Evolutionary conservation across 306 rosid species (phyloP), one percentile per base, ranked within the genome.

Genomic region (Vigna unguiculata): DNA sequence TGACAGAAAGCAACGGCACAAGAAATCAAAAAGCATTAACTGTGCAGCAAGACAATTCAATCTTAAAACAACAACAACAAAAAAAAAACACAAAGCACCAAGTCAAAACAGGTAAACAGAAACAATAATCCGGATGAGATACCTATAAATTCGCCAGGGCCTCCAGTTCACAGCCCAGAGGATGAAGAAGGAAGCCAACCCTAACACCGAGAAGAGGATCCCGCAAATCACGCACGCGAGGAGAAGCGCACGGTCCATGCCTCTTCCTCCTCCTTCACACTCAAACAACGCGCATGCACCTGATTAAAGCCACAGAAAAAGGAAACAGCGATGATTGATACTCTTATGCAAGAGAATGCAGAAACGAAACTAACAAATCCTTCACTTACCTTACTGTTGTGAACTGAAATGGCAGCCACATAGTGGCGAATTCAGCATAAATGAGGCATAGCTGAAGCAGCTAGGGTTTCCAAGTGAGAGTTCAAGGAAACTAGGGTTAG

Each of bases 121-220:
- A 73, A 22, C 15, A 9, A 59, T 12, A 71, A 72, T 6, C 61
- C 7, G 3, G 1, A 71, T 5, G 36, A 11, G 34, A 14, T 81
- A 96, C 99, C 99, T 96, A 68, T 96, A 96, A 86, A 96, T 92
- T 87, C 99, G 87, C 99, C 99, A 96, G 6, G 99, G 99, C 83
- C 99, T 90, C 99, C 99, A 96, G 76, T 96, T 96, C 47, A 96
- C 98, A 79, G 91, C 88, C 99, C 99, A 96, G 0, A 96, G 96
- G 70, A 96, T 86, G 73, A 85, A 86, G 81, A 92, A 89, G 14
- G 99, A 92, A 80, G 90, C 96, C 7, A 86, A 82, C 45, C 93
- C 98, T 84, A 96, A 75, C 81, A 87, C 79, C 12, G 96, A 85
- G 86, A 92, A 92, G 80, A 96, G 95, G 79, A 90, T 66, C 77